Conservation (phyloP, 805 yeast species). For the Ogataea trehalophila region DNA sequence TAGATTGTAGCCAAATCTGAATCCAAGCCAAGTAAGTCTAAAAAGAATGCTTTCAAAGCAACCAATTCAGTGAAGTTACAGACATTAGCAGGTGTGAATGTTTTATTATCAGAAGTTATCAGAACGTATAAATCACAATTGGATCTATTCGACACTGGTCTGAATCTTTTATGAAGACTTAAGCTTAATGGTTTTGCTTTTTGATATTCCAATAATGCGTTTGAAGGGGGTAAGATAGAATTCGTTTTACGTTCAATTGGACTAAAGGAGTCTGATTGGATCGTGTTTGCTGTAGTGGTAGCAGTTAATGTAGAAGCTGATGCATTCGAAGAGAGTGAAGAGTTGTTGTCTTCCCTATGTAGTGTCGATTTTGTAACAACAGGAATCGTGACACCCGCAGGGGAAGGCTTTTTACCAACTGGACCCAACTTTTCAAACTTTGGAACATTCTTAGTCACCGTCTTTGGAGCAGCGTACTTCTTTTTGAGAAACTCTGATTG, state of each 20-base stretch:
- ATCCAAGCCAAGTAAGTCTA: constrained; percentile 31
- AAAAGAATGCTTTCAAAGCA: constrained; percentile 37
- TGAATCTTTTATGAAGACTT: constrained; percentile 32
- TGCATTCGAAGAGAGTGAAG: constrained; percentile 3
- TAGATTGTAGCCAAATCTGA: constrained; percentile 26
- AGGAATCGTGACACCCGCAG: constrained; percentile 31
- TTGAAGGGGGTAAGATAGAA: background rate
- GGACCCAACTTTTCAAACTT: constrained; percentile 31
- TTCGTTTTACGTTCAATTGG: background rate
- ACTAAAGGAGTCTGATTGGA: background rate
- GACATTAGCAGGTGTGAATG: constrained; percentile 47
- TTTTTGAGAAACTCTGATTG: background rate
- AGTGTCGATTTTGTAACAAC: constrained; percentile 27
- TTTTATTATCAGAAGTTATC: constrained; percentile 57
- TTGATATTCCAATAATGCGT: background rate
- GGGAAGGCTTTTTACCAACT: constrained; percentile 31
- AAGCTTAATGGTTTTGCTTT: background rate
- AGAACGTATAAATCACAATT: constrained; percentile 40
- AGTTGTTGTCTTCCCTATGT: constrained; percentile 10
- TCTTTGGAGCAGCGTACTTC: constrained; percentile 4
- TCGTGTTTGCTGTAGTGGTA: background rate
- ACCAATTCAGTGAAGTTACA: constrained; percentile 26
- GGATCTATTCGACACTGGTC: constrained; percentile 32
- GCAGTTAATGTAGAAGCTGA: constrained; percentile 4
- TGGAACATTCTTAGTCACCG: constrained; percentile 9